A percentile compares a stretch with the other conserved stretches of the same genome.
These are phyloP conservation scores for Parasitella parasitica DNA, from an alignment of 371 early-diverging fungal species.

Conservation along the genomic window DNA sequence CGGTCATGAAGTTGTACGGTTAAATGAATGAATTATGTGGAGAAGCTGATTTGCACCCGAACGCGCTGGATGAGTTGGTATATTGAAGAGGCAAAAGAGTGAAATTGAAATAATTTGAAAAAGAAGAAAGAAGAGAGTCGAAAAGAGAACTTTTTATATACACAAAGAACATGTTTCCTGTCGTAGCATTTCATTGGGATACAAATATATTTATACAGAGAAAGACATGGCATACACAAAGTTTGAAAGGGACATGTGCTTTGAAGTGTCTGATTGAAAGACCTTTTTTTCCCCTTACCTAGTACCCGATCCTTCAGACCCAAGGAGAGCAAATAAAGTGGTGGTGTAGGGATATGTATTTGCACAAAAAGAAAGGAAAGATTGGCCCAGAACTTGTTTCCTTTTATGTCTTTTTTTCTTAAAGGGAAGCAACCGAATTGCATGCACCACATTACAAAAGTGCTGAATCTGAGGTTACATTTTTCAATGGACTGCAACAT, in stretches of 20 bases:
- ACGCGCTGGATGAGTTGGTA: neutral
- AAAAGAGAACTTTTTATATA: constrained; percentile 7
- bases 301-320: constrained; percentile 9
- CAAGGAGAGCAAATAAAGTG: neutral
- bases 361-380: neutral
- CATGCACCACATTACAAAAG: neutral
- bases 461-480: neutral
- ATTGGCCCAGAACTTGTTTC: constrained; percentile 2
- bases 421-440: neutral
- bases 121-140: neutral
- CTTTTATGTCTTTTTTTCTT: neutral
- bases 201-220: neutral
- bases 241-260: constrained; percentile 4
- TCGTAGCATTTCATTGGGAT: neutral
- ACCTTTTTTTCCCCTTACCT: constrained; percentile 3
- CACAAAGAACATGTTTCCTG: neutral
- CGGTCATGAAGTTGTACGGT: neutral
- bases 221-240: neutral
- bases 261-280: constrained; percentile 1
- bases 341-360: neutral
- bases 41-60: neutral
- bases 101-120: neutral
- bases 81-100: neutral
- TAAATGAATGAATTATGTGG: neutral
- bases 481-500: neutral